Evolutionary conservation across 176 grass and related monocot genomes (phyloP).

Genomic region (Cenchrus purpureus): DNA sequence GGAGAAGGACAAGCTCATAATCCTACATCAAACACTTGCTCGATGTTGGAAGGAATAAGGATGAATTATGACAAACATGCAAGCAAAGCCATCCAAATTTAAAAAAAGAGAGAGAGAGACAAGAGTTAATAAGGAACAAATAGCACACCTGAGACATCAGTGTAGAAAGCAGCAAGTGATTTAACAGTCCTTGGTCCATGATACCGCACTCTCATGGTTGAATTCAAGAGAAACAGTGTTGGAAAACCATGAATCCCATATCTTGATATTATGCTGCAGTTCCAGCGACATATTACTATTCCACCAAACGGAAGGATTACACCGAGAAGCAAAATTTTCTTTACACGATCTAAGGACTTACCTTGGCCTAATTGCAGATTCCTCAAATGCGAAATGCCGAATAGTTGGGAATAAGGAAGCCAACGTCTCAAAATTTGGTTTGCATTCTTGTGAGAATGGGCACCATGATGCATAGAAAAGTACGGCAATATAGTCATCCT

Average conservation of each 20-base stretch:
- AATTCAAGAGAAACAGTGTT: constrained; percentile 92
- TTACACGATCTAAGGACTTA: constrained; percentile 25
- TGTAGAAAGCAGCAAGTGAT: constrained; percentile 79
- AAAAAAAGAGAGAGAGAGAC: background rate
- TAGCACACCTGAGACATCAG: constrained; percentile 71
- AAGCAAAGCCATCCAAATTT: background rate
- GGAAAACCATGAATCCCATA: constrained; percentile 96
- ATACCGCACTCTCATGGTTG: constrained; percentile 86
- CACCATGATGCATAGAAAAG: constrained; percentile 99
- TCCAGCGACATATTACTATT: constrained; percentile 32
- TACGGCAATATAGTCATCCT: constrained; percentile 78
- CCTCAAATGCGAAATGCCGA: constrained; percentile 87
- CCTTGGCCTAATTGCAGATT: constrained; percentile 96
- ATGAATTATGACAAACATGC: constrained; percentile 8
- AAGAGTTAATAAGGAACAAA: background rate
- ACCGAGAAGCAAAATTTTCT: background rate
- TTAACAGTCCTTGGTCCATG: constrained; percentile 78
- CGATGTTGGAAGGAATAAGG: background rate
- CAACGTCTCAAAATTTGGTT: constrained; percentile 67
- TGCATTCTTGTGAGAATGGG: constrained; percentile 92
- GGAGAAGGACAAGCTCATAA: background rate
- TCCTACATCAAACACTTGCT: background rate
- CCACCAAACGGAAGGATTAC: constrained; percentile 17
- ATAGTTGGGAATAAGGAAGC: constrained; percentile 76
- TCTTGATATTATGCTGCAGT: constrained; percentile 88